These are phyloP conservation scores for Triangularia setosa DNA, from an alignment of 2,329 filamentous ascomycete species.

Conservation along the genomic window DNA sequence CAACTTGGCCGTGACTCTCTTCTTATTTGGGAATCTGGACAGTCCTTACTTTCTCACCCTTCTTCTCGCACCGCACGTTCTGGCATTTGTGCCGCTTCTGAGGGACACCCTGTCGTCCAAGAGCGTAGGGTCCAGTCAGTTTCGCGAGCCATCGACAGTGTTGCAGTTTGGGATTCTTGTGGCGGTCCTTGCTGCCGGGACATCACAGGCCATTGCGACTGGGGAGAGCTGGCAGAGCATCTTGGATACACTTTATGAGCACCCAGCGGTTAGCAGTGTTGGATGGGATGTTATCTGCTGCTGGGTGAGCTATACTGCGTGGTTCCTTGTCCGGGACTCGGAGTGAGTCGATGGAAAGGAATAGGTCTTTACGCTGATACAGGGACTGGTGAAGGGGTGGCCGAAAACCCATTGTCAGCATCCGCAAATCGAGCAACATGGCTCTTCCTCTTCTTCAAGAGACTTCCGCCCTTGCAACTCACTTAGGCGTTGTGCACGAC, in stretches of 20 bases:
- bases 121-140: not conserved
- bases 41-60: not conserved
- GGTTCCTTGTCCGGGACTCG: not conserved
- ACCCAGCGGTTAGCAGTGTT: not conserved
- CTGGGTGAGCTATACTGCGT: not conserved
- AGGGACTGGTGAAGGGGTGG: too few species aligned
- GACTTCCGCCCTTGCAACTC: too few species aligned
- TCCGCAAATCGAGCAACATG: too few species aligned
- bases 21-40: not conserved
- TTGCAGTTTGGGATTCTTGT: not conserved
- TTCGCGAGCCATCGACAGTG: not conserved
- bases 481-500: too few species aligned
- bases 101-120: not conserved
- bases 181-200: not conserved
- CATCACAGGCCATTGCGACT: not conserved
- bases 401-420: too few species aligned
- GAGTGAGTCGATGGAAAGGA: not conserved
- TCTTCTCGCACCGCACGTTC: not conserved
- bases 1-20: not conserved
- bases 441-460: too few species aligned
- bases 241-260: not conserved
- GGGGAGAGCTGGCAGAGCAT: not conserved
- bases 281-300: not conserved
- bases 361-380: not conserved
- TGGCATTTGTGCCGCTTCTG: not conserved